These are phyloP conservation scores for Tricholomella constricta DNA, from an alignment of 768 basidiomycete species.

Conservation along the genomic window DNA sequence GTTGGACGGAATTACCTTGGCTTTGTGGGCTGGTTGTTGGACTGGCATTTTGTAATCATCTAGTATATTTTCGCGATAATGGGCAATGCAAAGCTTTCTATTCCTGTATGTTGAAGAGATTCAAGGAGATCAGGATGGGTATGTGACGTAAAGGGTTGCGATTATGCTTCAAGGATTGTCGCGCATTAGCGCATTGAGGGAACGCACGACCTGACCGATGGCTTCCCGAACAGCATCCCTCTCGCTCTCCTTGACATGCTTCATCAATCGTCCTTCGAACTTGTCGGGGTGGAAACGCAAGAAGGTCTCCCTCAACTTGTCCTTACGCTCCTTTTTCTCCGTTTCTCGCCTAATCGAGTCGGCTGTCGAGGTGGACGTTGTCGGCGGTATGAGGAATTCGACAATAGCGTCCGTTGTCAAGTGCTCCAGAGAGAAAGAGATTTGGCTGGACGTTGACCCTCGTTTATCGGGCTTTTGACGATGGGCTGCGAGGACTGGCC, in stretches of 20 bases:
- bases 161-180: constrained; percentile 17
- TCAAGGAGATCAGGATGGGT: background rate
- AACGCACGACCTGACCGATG: constrained; percentile 63
- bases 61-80: background rate
- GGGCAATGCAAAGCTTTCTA: background rate
- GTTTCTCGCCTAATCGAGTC: constrained; percentile 19
- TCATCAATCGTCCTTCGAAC: constrained; percentile 74
- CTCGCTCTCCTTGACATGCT: constrained; percentile 47
- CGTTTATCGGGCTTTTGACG: constrained; percentile 21
- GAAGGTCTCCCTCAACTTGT: constrained; percentile 66
- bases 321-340: constrained; percentile 52
- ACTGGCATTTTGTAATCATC: background rate
- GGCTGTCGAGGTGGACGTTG: constrained; percentile 5
- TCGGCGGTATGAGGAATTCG: constrained; percentile 52
- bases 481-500: constrained; percentile 57
- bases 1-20: background rate
- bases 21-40: background rate
- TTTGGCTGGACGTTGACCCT: constrained; percentile 10
- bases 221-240: constrained; percentile 54
- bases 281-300: constrained; percentile 83
- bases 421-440: constrained; percentile 41
- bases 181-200: constrained; percentile 58
- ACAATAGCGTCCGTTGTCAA: constrained; percentile 58
- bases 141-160: background rate
- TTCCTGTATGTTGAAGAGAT: background rate